phyloP scores from a whole-genome alignment of 805 yeast species.

The Nakazawaea anatomiae region DNA sequence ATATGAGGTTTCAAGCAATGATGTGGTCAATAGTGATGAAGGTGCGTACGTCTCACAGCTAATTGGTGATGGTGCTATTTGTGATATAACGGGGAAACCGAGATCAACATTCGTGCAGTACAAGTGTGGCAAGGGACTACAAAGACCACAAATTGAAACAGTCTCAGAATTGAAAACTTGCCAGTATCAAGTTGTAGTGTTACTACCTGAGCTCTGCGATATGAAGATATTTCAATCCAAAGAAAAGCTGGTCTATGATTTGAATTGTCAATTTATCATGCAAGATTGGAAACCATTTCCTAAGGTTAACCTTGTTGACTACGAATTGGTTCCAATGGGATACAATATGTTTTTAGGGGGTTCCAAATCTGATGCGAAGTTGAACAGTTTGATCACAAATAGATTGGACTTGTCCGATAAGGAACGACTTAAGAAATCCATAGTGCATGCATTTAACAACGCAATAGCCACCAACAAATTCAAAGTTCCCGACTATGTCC shows the following conservation, averaged over 20 bases:
- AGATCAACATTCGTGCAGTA: constrained; percentile 22
- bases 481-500: not conserved
- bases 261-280: constrained; percentile 16
- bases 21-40: constrained; percentile 13
- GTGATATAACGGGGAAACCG: constrained; percentile 27
- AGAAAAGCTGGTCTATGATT: constrained; percentile 10
- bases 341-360: not conserved
- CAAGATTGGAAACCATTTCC: not conserved
- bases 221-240: constrained; percentile 16
- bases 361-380: not conserved
- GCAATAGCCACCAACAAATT: not conserved
- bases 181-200: constrained; percentile 19
- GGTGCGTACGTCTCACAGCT: constrained; percentile 22
- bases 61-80: constrained; percentile 22
- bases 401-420: not conserved
- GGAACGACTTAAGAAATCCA: not conserved
- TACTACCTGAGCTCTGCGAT: constrained; percentile 20
- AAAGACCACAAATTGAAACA: constrained; percentile 14
- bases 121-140: constrained; percentile 17
- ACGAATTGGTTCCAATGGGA: not conserved
- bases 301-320: not conserved
- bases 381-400: not conserved
- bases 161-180: constrained; percentile 27
- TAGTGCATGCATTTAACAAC: not conserved
- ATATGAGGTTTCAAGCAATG: constrained; percentile 17